Evolutionary conservation across 176 grass and related monocot species (phyloP).

Genomic region (Pharus latifolius): DNA sequence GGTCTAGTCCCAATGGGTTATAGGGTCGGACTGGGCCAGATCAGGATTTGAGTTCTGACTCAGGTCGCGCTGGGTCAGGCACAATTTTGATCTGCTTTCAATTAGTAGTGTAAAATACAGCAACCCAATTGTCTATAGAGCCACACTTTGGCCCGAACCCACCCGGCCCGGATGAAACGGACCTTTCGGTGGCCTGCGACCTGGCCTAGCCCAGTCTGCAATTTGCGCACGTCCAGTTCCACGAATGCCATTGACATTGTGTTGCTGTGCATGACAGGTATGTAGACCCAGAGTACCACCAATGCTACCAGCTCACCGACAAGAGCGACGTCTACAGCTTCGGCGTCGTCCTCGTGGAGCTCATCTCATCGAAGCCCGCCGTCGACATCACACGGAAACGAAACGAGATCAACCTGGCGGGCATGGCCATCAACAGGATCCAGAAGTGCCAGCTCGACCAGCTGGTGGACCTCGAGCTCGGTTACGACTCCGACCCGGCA

Average conservation of each 20-base stretch:
- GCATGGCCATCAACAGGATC: constrained; percentile 79
- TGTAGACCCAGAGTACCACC: constrained; percentile 87
- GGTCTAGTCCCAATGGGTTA: too few relatives aligned
- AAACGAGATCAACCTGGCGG: constrained; percentile 76
- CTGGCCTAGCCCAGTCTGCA: too few relatives aligned
- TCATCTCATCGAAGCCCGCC: constrained; percentile 83
- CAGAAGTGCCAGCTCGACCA: constrained; percentile 57
- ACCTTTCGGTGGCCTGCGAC: too few relatives aligned
- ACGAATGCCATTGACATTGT: background rate
- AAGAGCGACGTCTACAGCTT: constrained; percentile 95
- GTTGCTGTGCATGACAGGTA: constrained; percentile 18
- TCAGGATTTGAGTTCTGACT: too few relatives aligned
- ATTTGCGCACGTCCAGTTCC: too few relatives aligned
- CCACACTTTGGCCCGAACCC: too few relatives aligned
- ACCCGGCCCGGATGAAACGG: too few relatives aligned
- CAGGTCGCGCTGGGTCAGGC: too few relatives aligned
- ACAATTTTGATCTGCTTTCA: too few relatives aligned
- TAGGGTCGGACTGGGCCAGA: too few relatives aligned
- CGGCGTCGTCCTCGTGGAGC: constrained; percentile 73
- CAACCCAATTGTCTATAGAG: too few relatives aligned
- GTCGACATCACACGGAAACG: constrained; percentile 63
- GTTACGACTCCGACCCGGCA: constrained; percentile 37
- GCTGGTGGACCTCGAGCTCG: constrained; percentile 59
- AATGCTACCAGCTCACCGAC: constrained; percentile 87
- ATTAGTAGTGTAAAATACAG: too few relatives aligned